These are phyloP conservation scores for Boletus patriciae DNA, from an alignment of 768 basidiomycete species.

Conservation along the genomic window DNA sequence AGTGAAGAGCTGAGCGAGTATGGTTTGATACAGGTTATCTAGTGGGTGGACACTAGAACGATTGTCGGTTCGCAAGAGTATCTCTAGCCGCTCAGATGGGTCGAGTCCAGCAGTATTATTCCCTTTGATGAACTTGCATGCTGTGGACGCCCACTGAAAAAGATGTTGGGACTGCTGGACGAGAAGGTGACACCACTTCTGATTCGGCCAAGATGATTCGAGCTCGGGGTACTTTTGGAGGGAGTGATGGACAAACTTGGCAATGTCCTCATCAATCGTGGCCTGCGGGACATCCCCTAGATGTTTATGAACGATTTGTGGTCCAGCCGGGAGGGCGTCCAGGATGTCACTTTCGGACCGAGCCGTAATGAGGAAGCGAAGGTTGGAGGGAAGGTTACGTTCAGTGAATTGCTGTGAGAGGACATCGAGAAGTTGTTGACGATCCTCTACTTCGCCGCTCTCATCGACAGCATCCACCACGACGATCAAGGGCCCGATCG, in stretches of 20 bases:
- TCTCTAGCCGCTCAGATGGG: slow-evolving; percentile 1
- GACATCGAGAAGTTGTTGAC: slow-evolving; percentile 14
- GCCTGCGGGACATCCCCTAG: slow-evolving; percentile 4
- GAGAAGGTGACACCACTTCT: slow-evolving; percentile 17
- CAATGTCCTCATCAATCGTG: slow-evolving; percentile 8
- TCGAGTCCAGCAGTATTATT: slow-evolving; percentile 5
- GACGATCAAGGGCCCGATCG: slow-evolving; percentile 16
- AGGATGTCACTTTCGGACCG: too few relatives aligned
- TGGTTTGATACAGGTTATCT: slow-evolving; percentile 14
- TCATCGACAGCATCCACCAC: slow-evolving; percentile 29
- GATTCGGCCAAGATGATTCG: slow-evolving; percentile 9
- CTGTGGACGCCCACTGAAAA: slow-evolving; percentile 29
- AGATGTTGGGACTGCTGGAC: slow-evolving; percentile 25
- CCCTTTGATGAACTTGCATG: slow-evolving; percentile 15
- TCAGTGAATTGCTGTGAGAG: too few relatives aligned
- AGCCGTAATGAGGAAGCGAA: too few relatives aligned
- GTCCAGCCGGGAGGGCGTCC: background rate
- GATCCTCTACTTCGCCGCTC: slow-evolving; percentile 2
- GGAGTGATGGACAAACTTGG: slow-evolving; percentile 10
- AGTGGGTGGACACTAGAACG: background rate
- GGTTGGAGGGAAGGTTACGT: too few relatives aligned
- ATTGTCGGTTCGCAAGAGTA: background rate
- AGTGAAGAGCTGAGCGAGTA: slow-evolving; percentile 6
- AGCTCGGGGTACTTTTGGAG: slow-evolving; percentile 1
- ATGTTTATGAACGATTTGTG: slow-evolving; percentile 1